phyloP scores from a whole-genome alignment of 2,329 filamentous ascomycete species.

The Botryotinia globosa region DNA sequence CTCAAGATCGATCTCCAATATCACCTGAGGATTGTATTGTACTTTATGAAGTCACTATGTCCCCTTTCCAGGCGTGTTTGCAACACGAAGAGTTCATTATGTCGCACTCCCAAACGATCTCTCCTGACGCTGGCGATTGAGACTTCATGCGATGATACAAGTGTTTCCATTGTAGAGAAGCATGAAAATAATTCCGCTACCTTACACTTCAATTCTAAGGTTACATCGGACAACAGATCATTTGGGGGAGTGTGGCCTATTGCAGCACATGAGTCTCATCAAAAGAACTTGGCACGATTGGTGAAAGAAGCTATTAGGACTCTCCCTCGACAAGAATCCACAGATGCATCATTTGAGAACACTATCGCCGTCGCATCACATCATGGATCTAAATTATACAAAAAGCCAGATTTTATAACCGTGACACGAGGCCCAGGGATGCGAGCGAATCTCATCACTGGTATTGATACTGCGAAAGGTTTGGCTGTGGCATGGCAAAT shows the following conservation, averaged over 20 bases:
- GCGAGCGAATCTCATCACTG: conserved; percentile 71
- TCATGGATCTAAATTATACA: conserved; percentile 36
- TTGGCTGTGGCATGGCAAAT: conserved; percentile 79
- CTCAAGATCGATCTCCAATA: background rate
- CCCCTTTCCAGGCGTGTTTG: conserved; percentile 29
- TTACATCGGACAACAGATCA: conserved; percentile 74
- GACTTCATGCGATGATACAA: conserved; percentile 89
- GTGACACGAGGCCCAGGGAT: conserved; percentile 92
- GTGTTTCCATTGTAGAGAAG: conserved; percentile 76
- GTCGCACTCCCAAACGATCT: conserved; percentile 30
- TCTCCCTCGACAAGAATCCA: conserved; percentile 42
- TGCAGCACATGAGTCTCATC: conserved; percentile 72
- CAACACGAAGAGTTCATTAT: background rate
- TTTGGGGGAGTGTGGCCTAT: conserved; percentile 80
- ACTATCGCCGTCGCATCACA: conserved; percentile 19
- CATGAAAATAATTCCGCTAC: conserved; percentile 43
- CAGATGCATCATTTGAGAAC: conserved; percentile 26
- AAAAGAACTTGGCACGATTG: conserved; percentile 64
- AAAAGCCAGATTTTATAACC: conserved; percentile 76
- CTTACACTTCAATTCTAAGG: conserved; percentile 75
- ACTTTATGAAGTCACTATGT: conserved; percentile 37
- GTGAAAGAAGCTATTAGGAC: conserved; percentile 59
- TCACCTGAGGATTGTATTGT: background rate
- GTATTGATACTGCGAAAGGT: conserved; percentile 82
- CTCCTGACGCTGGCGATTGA: conserved; percentile 71